These are phyloP conservation scores for Lentinula sp. DNA, from an alignment of 768 basidiomycete species.

Conservation along the genomic window DNA sequence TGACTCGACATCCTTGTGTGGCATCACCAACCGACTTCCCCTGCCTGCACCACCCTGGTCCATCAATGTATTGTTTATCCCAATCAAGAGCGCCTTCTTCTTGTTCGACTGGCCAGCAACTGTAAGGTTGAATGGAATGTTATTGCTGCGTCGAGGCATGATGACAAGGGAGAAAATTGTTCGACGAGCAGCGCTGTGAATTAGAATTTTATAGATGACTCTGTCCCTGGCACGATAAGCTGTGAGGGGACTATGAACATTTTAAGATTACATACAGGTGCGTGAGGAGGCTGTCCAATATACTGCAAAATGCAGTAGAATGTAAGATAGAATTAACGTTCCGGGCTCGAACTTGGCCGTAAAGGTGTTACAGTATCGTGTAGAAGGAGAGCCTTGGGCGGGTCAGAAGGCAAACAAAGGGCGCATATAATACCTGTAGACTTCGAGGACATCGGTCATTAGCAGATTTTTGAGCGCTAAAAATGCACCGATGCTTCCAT, in stretches of 20 bases:
- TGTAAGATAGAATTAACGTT: not conserved
- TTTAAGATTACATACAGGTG: not conserved
- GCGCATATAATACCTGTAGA: not conserved
- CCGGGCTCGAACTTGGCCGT: not conserved
- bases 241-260: not conserved
- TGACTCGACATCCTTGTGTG: conserved; percentile 29
- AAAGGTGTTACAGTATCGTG: not conserved
- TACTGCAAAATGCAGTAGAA: not conserved
- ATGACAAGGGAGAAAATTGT: not conserved
- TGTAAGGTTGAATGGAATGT: not conserved
- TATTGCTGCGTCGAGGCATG: not conserved
- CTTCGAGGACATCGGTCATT: not conserved
- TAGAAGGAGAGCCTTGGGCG: not conserved
- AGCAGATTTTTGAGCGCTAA: not conserved
- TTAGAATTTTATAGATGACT: not conserved
- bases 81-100: conserved; percentile 31
- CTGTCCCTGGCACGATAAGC: not conserved
- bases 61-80: conserved; percentile 23
- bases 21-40: conserved; percentile 21
- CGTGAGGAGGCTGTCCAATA: not conserved
- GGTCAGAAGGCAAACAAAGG: not conserved
- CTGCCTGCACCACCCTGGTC: conserved; percentile 7
- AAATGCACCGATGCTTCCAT: not conserved
- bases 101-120: not conserved
- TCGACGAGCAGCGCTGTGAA: not conserved